phyloP scores from a whole-genome alignment of 2,329 filamentous ascomycete genomes.

The Fusarium stilboides region DNA sequence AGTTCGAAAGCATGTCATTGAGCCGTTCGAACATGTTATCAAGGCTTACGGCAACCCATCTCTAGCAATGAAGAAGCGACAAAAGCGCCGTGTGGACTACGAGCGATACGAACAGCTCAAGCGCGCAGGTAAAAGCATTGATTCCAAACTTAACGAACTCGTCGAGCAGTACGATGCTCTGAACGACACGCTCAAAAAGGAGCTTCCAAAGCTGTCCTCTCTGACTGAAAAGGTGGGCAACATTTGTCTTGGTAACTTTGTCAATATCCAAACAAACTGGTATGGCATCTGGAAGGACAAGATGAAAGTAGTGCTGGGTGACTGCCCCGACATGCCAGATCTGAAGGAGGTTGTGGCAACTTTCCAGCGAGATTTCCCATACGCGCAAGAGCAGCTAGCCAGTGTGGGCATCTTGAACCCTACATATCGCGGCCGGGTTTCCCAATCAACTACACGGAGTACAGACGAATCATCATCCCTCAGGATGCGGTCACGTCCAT shows the following conservation, averaged over 20 bases:
- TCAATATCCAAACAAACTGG: conserved; percentile 88
- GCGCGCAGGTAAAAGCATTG: conserved; percentile 86
- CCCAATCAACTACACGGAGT: conserved; percentile 71
- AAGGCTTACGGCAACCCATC: conserved; percentile 87
- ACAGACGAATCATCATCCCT: conserved; percentile 63
- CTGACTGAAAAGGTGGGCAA: conserved; percentile 89
- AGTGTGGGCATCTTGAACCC: conserved; percentile 86
- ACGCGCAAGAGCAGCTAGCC: conserved; percentile 79
- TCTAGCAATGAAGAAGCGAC: conserved; percentile 92
- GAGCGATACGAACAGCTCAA: conserved; percentile 84
- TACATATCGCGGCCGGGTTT: conserved; percentile 71
- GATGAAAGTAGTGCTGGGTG: conserved; percentile 80
- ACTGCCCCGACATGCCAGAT: conserved; percentile 73
- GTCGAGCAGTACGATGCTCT: conserved; percentile 92
- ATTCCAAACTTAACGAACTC: conserved; percentile 86
- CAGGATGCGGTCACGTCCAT: conserved; percentile 65
- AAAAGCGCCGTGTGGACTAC: conserved; percentile 92
- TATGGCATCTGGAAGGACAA: conserved; percentile 87
- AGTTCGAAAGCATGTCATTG: conserved; percentile 86
- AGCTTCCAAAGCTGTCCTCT: conserved; percentile 86
- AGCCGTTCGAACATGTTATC: conserved; percentile 84
- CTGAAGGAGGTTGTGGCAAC: conserved; percentile 80
- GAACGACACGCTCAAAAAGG: conserved; percentile 93
- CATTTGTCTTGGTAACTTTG: conserved; percentile 85
- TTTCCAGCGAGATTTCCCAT: conserved; percentile 85